Conservation (phyloP, 2,329 filamentous ascomycete species). For the Fonsecaea erecta region DNA sequence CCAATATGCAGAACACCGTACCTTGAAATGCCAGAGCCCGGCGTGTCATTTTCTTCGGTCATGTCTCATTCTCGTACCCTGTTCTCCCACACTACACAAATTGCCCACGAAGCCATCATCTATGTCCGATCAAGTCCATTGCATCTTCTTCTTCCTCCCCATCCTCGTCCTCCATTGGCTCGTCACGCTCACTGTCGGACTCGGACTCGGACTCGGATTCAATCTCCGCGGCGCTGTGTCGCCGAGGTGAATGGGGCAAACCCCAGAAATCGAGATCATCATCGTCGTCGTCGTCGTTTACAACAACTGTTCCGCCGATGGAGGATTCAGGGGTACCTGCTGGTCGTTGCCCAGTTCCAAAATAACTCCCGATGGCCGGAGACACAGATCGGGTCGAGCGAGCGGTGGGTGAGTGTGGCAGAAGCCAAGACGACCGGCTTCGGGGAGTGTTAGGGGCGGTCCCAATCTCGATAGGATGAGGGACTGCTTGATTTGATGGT, state of each 20-base stretch:
- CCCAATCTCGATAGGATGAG: constrained; percentile 32
- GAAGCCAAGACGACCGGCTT: constrained; percentile 40
- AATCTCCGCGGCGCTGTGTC: constrained; percentile 40
- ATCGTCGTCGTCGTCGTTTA: constrained; percentile 58
- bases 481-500: constrained; percentile 17
- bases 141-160: constrained; percentile 52
- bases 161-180: constrained; percentile 55
- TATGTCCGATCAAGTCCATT: constrained; percentile 59
- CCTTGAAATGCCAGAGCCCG: constrained; percentile 3
- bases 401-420: constrained; percentile 39
- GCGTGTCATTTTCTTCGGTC: constrained; percentile 1
- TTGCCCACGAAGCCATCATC: constrained; percentile 42
- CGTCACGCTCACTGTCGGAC: constrained; percentile 49
- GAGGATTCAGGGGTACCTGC: constrained; percentile 28
- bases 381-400: constrained; percentile 47
- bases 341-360: constrained; percentile 47
- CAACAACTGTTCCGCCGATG: constrained; percentile 13
- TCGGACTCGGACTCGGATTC: constrained; percentile 38
- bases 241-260: constrained; percentile 47
- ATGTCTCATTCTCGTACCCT: background rate
- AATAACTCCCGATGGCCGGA: constrained; percentile 52
- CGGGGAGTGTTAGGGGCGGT: constrained; percentile 35
- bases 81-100: too few relatives aligned
- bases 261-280: constrained; percentile 66
- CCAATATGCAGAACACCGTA: constrained; percentile 2